Base-by-base conservation (phyloP, 305 asterid genomes). In the Fraxinus platypoda region DNA sequence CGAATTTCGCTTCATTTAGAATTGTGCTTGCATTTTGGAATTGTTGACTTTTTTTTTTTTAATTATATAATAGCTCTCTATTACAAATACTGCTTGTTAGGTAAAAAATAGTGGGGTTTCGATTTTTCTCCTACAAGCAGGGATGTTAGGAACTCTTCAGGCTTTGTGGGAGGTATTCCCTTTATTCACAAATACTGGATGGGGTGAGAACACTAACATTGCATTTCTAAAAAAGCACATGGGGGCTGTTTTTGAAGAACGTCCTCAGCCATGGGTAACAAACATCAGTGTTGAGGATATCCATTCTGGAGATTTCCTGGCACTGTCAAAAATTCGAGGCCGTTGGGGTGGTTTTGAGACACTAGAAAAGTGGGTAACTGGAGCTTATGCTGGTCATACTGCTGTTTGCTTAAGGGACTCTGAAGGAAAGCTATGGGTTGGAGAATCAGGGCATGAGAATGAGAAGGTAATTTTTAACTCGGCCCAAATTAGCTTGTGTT, bases 141-240 rank as follows among this genome's bases (percentile, higher is more conserved):
- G 98, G 78, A 92, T 91, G 93, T 43, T 97, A 76, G 96, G 98
- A 85, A 94, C 97, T 1, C 92, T 97, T 77, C 81, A 84, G 83
- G 98, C 99, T 49, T 87, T 97, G n/a, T 97, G 98, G 99, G 97
- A 97, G 80, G 95, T 95, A 79, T 88, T 97, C 88, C 98, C 99
- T 68, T 86, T 97, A 77, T 94, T 97, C 86, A 88, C 97, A 3
- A 89, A 91, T 82, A 90, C 97, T 23, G 90, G 77, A 68, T 91
- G 94, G 97, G 97, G 98, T 23, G 97, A 94, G 86, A 91, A 88
- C 38, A 87, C 99, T 57, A 94, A 93, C 87, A 37, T 93, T 81
- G 93, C 87, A 0, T 97, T 97, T 87, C 95, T 97, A 26, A 85
- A 91, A 85, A 91, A 92, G 85, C 97, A 91, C 85, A 97, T 97